These are phyloP conservation scores for Eutreptiella sp. DNA, from an alignment of 208 protist genomes.

Conservation along the genomic window DNA sequence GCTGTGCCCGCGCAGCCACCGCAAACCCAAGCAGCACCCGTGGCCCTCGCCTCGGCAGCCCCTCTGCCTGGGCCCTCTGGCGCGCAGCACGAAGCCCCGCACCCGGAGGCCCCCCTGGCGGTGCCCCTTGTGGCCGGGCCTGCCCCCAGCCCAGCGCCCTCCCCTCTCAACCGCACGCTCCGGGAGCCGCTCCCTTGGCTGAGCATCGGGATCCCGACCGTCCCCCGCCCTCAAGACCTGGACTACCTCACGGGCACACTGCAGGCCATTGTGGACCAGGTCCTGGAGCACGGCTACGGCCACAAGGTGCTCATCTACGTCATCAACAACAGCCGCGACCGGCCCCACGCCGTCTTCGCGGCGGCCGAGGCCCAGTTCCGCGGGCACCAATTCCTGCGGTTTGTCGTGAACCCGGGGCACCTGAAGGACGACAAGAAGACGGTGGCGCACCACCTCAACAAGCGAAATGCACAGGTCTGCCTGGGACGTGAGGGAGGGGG, in stretches of 20 bases:
- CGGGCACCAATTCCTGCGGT: neutral
- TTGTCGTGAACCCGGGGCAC: neutral
- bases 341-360: neutral
- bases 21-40: too few species aligned
- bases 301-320: conserved; percentile 5
- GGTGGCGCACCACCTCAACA: neutral
- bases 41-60: too few species aligned
- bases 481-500: too few species aligned
- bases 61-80: too few species aligned
- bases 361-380: neutral
- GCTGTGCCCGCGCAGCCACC: too few species aligned
- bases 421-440: neutral
- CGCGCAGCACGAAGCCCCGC: too few species aligned
- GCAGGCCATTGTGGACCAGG: neutral
- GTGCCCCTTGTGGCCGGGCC: too few species aligned
- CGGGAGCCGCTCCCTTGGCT: conserved; percentile 9
- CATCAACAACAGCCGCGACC: conserved; percentile 9
- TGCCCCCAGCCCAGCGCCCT: too few species aligned
- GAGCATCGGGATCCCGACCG: conserved; percentile 21
- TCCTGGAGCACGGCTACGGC: neutral
- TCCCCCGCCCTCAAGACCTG: conserved; percentile 1
- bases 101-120: too few species aligned
- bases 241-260: conserved; percentile 16
- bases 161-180: too few species aligned
- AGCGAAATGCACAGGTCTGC: too few species aligned